Evolutionary conservation across 192 early-diverging fungal genomes (phyloP).

Genomic region (Gigaspora rosea): DNA sequence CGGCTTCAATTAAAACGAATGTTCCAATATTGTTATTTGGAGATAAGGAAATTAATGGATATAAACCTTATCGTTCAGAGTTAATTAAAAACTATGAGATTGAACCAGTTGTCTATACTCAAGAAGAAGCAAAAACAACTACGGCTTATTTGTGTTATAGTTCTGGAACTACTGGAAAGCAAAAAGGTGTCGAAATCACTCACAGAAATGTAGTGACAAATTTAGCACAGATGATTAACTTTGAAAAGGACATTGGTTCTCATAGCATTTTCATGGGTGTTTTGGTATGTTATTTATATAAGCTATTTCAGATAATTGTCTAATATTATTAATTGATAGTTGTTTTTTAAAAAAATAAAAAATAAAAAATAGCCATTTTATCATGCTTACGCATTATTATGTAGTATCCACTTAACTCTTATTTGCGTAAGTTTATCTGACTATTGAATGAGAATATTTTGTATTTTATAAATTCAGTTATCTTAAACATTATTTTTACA

Average conservation of each 20-base stretch:
- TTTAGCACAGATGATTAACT: slow-evolving; percentile 51
- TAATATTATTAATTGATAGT: no score
- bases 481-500: slow-evolving; percentile 31
- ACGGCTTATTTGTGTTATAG: slow-evolving; percentile 71
- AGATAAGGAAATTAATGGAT: slow-evolving; percentile 40
- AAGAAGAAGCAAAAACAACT: slow-evolving; percentile 36
- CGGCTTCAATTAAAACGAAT: no score
- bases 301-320: no score
- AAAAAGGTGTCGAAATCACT: slow-evolving; percentile 84
- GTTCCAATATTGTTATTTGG: slow-evolving; percentile 46
- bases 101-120: slow-evolving; percentile 29
- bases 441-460: no score
- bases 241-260: slow-evolving; percentile 43
- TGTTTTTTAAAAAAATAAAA: no score
- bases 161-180: slow-evolving; percentile 62
- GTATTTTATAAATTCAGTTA: background rate
- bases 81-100: slow-evolving; percentile 36
- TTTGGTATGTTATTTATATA: background rate
- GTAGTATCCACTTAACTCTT: no score
- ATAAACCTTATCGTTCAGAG: slow-evolving; percentile 35
- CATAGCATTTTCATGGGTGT: slow-evolving; percentile 50
- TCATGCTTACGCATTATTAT: no score
- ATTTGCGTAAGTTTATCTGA: no score
- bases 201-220: slow-evolving; percentile 85
- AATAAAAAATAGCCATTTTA: no score